These are phyloP conservation scores for Calonectria pauciramosa DNA, from an alignment of 2,329 filamentous ascomycete species.

Conservation along the genomic window DNA sequence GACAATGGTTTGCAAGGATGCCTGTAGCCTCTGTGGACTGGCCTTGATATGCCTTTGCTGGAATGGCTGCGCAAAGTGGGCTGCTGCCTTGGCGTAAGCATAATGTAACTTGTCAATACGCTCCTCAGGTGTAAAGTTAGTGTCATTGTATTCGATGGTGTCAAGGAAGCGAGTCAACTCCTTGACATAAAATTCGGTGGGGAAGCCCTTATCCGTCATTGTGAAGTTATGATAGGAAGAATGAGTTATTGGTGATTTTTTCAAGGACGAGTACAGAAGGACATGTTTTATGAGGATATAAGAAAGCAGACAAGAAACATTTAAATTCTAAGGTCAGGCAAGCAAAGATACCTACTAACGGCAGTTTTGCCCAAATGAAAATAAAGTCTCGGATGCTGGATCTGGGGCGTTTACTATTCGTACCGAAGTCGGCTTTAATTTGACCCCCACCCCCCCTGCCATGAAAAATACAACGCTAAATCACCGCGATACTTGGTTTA, in stretches of 20 bases:
- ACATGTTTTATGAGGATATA: background rate
- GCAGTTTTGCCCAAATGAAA: background rate
- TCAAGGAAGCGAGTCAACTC: background rate
- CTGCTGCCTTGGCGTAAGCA: background rate
- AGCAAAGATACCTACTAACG: background rate
- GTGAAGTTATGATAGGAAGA: background rate
- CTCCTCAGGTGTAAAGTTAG: background rate
- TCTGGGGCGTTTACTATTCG: background rate
- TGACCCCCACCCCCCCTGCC: background rate
- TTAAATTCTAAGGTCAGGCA: background rate
- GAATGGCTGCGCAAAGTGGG: constrained; percentile 1
- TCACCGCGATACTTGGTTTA: background rate
- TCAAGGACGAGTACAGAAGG: background rate
- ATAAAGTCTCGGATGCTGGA: background rate
- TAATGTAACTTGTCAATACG: background rate
- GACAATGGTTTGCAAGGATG: background rate
- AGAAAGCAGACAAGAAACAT: background rate
- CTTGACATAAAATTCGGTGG: background rate
- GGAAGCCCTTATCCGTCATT: background rate
- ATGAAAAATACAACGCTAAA: background rate
- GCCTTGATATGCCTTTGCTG: background rate
- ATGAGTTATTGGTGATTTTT: background rate
- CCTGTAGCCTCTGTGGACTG: background rate
- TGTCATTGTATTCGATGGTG: constrained; percentile 1
- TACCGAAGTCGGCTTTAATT: background rate